phyloP scores from a whole-genome alignment of 1,284 basidiomycete genomes.

The Ganoderma leucocontextum region DNA sequence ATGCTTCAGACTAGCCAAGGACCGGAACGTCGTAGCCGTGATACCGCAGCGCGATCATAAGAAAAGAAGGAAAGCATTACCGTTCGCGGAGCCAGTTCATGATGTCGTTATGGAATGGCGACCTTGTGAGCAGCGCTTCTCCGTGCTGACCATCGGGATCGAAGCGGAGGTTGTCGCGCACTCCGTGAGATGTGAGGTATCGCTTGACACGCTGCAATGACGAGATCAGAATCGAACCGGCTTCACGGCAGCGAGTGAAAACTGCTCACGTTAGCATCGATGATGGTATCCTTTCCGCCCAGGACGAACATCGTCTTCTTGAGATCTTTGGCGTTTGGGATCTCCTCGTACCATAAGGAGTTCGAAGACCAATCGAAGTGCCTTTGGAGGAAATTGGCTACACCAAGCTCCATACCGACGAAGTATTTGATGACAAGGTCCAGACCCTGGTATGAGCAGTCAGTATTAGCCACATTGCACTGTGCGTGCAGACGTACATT shows the following conservation, averaged over 20 bases:
- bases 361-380: slow-evolving; percentile 92
- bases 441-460: slow-evolving; percentile 60
- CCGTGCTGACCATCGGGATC: slow-evolving; percentile 78
- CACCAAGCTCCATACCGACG: slow-evolving; percentile 85
- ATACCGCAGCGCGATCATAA: not conserved
- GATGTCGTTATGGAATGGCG: slow-evolving; percentile 64
- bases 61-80: not conserved
- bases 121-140: slow-evolving; percentile 67
- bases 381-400: slow-evolving; percentile 85
- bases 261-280: slow-evolving; percentile 69
- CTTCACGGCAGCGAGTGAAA: not conserved
- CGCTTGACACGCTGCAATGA: slow-evolving; percentile 67
- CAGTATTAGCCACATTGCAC: slow-evolving; percentile 17
- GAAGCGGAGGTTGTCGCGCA: slow-evolving; percentile 74
- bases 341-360: slow-evolving; percentile 88
- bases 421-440: slow-evolving; percentile 89
- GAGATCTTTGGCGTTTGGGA: slow-evolving; percentile 76
- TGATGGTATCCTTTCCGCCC: slow-evolving; percentile 82
- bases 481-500: slow-evolving; percentile 53
- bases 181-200: slow-evolving; percentile 81
- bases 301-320: slow-evolving; percentile 74
- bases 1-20: not conserved
- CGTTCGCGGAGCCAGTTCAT: slow-evolving; percentile 67
- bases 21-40: slow-evolving; percentile 4
- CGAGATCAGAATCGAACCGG: slow-evolving; percentile 1